A percentile compares a stretch with the other conserved stretches of the same genome.
phyloP scores from a whole-genome alignment of 2,329 filamentous ascomycete species.

The Tolypocladium cylindrosporum region DNA sequence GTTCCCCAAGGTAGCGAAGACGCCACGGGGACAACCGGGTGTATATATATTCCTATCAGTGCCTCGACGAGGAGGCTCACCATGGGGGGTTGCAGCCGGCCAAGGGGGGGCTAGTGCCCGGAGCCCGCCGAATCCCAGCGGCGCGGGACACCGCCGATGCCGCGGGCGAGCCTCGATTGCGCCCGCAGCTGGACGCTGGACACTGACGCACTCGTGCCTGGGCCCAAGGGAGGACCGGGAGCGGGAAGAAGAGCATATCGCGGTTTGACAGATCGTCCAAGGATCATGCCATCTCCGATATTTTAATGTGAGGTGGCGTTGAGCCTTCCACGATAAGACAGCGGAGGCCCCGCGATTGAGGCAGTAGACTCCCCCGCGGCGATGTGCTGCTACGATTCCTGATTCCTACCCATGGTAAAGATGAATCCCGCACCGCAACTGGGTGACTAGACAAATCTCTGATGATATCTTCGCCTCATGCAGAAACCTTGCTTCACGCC shows the following conservation, averaged over 20 bases:
- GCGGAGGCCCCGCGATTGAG: not conserved
- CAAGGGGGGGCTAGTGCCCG: conserved; percentile 2
- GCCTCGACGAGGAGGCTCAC: not conserved
- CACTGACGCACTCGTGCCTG: not conserved
- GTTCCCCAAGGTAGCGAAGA: not conserved
- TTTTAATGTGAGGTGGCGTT: not conserved
- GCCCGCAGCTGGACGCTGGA: too few species aligned
- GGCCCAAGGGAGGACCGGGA: not conserved
- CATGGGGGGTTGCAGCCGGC: not conserved
- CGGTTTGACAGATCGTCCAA: not conserved
- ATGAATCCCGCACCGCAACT: not conserved
- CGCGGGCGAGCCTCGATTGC: not conserved
- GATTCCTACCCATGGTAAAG: not conserved
- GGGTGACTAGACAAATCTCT: not conserved
- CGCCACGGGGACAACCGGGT: not conserved
- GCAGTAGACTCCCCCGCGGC: not conserved
- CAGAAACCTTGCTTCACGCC: not conserved
- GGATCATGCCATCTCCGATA: not conserved
- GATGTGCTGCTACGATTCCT: not conserved
- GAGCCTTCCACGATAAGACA: too few species aligned
- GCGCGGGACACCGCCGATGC: conserved; percentile 5
- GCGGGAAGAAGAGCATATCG: not conserved
- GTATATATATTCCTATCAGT: not conserved
- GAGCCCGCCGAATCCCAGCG: conserved; percentile 18
- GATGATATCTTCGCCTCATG: not conserved